phyloP scores from a whole-genome alignment of 306 rosid species.

The Betula pendula region DNA sequence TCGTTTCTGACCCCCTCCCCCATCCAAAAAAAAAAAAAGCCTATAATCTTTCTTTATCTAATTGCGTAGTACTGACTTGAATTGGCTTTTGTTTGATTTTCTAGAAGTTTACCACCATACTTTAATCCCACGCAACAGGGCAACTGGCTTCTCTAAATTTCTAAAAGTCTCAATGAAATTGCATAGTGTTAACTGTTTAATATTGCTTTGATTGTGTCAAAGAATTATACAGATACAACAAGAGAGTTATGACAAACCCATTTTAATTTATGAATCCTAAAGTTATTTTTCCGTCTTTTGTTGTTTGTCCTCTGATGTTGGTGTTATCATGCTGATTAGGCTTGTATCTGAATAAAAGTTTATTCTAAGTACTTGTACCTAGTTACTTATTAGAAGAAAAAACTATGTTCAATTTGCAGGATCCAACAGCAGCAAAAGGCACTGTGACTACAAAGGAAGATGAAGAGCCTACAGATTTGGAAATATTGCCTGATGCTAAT shows the following conservation, averaged over 20 bases:
- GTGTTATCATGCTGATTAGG: background rate
- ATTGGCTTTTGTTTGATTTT: constrained; percentile 1
- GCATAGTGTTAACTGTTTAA: background rate
- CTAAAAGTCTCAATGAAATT: constrained; percentile 3
- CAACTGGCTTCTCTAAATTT: background rate
- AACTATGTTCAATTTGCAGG: constrained; percentile 51
- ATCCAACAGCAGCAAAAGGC: constrained; percentile 34
- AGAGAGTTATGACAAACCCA: background rate
- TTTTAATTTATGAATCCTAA: background rate
- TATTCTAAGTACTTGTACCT: constrained; percentile 1
- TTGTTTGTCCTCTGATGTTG: background rate
- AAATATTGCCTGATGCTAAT: constrained; percentile 29
- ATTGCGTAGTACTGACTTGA: background rate
- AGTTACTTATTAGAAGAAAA: constrained; percentile 22
- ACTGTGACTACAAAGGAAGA: constrained; percentile 33
- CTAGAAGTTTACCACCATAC: background rate
- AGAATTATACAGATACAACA: background rate
- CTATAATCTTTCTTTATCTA: background rate
- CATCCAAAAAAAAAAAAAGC: background rate
- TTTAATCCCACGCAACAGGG: background rate
- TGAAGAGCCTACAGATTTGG: constrained; percentile 38
- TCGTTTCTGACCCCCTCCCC: background rate
- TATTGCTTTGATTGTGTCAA: constrained; percentile 9
- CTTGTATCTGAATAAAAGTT: background rate
- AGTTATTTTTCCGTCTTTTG: constrained; percentile 12